A percentile compares a stretch with the other conserved stretches of the same genome.
These are phyloP conservation scores for Luffa acutangula DNA, from an alignment of 306 rosid genomes.

Conservation along the genomic window DNA sequence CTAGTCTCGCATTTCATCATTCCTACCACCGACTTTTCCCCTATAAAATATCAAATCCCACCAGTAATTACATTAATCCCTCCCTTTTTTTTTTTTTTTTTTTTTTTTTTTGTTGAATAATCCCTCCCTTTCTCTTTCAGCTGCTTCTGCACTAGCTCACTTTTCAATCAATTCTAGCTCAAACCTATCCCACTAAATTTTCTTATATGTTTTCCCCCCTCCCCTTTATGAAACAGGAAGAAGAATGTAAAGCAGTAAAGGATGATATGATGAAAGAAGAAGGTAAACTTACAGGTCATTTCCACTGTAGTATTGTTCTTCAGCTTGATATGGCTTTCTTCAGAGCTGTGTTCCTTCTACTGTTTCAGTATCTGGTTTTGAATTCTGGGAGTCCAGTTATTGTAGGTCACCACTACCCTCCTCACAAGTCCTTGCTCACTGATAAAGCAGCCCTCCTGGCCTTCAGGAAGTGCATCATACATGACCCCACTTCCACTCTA, in stretches of 20 bases:
- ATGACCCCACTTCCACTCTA: conserved; percentile 36
- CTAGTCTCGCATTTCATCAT: conserved; percentile 12
- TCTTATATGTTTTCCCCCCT: neutral
- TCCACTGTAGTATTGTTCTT: neutral
- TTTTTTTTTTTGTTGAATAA: no score
- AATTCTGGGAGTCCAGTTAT: conserved; percentile 12
- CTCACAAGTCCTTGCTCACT: conserved; percentile 25
- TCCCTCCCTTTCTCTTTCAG: conserved; percentile 1
- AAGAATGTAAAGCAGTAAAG: neutral
- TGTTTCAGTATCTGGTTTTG: conserved; percentile 27
- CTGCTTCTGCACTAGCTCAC: conserved; percentile 9
- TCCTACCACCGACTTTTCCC: neutral
- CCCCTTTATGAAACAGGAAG: conserved; percentile 4
- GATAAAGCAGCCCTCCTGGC: conserved; percentile 46
- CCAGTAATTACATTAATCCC: neutral
- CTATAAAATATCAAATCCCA: conserved; percentile 6
- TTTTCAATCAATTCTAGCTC: conserved; percentile 2
- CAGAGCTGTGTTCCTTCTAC: conserved; percentile 25
- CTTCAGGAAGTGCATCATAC: conserved; percentile 29
- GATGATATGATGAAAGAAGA: neutral
- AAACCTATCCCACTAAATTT: neutral
- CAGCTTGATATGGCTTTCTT: conserved; percentile 22
- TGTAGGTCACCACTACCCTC: conserved; percentile 19
- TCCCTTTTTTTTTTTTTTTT: neutral
- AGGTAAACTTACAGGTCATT: neutral